Evolutionary conservation across 2,329 filamentous ascomycete species (phyloP).

Genomic region (Fusarium nisikadoi): DNA sequence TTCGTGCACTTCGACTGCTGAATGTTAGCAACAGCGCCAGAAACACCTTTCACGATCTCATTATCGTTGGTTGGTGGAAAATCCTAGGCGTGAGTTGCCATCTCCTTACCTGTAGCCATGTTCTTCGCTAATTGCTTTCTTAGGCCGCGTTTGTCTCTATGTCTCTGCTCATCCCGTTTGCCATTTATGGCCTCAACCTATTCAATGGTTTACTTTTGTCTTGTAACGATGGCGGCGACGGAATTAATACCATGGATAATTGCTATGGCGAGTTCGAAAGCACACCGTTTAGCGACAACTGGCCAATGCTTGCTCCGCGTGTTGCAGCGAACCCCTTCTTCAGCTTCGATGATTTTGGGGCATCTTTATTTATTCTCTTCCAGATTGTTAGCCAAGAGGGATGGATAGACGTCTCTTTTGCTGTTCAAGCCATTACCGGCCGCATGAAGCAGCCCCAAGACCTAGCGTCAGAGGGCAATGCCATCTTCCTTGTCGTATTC

Average conservation of each 20-base stretch:
- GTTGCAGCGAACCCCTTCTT: slow-evolving; percentile 84
- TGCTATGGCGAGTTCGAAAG: slow-evolving; percentile 87
- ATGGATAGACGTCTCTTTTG: slow-evolving; percentile 93
- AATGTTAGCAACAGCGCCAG: slow-evolving; percentile 97
- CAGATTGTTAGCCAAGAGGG: slow-evolving; percentile 99
- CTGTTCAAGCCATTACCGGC: slow-evolving; percentile 83
- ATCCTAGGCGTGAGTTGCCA: slow-evolving; percentile 76
- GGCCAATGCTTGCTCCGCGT: slow-evolving; percentile 85
- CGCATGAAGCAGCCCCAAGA: slow-evolving; percentile 76
- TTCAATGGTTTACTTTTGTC: slow-evolving; percentile 83
- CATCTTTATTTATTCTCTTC: slow-evolving; percentile 94
- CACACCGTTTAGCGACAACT: slow-evolving; percentile 76
- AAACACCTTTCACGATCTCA: slow-evolving; percentile 96
- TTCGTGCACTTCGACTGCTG: slow-evolving; percentile 88
- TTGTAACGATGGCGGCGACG: slow-evolving; percentile 75
- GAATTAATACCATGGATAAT: slow-evolving; percentile 69
- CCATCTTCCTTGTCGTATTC: slow-evolving; percentile 94
- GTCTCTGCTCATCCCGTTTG: slow-evolving; percentile 93
- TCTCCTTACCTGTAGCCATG: neutral
- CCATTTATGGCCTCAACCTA: slow-evolving; percentile 92
- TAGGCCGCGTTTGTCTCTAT: slow-evolving; percentile 90
- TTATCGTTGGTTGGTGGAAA: slow-evolving; percentile 94
- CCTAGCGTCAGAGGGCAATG: slow-evolving; percentile 81
- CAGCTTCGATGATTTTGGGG: slow-evolving; percentile 94
- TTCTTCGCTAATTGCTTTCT: neutral